Percentiles rank a stretch among this genome's conserved stretches.
These are phyloP conservation scores for Ogataea ganodermae DNA, from an alignment of 805 yeast species.

Conservation along the genomic window DNA sequence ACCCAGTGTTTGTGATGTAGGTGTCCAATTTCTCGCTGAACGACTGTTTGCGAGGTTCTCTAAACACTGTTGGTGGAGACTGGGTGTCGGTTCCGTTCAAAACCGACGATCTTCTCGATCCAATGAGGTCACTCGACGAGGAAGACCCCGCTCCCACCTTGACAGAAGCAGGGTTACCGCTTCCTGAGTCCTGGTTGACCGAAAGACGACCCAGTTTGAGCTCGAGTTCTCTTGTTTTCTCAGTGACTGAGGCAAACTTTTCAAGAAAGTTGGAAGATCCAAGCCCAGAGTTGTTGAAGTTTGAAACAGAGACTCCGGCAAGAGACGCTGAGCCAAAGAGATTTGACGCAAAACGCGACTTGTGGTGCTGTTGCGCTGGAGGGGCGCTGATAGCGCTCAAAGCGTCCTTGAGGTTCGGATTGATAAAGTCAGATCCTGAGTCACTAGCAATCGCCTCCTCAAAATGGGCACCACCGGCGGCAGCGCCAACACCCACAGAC, in stretches of 20 bases:
- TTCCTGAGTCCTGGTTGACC: conserved; percentile 22
- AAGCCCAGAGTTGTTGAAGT: conserved; percentile 25
- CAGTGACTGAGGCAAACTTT: conserved; percentile 65
- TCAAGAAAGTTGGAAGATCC: conserved; percentile 52
- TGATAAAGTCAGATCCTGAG: conserved; percentile 34
- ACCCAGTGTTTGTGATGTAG: conserved; percentile 39
- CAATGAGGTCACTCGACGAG: conserved; percentile 36
- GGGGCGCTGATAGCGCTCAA: conserved; percentile 38
- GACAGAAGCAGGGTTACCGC: conserved; percentile 12
- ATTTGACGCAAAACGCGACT: conserved; percentile 38
- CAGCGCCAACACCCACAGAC: conserved; percentile 7
- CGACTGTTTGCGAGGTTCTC: conserved; percentile 45
- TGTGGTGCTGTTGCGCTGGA: conserved; percentile 29
- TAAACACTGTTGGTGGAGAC: conserved; percentile 32
- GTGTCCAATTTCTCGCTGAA: conserved; percentile 65
- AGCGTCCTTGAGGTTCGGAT: conserved; percentile 30
- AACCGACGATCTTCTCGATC: conserved; percentile 57
- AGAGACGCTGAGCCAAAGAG: conserved; percentile 63
- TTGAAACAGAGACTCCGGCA: conserved; percentile 43
- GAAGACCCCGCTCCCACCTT: conserved; percentile 12
- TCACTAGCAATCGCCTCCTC: conserved; percentile 34
- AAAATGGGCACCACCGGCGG: conserved; percentile 10
- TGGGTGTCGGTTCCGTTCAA: conserved; percentile 36
- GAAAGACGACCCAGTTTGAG: conserved; percentile 45
- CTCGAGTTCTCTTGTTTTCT: conserved; percentile 69